Evolutionary conservation across 768 basidiomycete genomes (phyloP).

Genomic region (Lentinula detonsa): DNA sequence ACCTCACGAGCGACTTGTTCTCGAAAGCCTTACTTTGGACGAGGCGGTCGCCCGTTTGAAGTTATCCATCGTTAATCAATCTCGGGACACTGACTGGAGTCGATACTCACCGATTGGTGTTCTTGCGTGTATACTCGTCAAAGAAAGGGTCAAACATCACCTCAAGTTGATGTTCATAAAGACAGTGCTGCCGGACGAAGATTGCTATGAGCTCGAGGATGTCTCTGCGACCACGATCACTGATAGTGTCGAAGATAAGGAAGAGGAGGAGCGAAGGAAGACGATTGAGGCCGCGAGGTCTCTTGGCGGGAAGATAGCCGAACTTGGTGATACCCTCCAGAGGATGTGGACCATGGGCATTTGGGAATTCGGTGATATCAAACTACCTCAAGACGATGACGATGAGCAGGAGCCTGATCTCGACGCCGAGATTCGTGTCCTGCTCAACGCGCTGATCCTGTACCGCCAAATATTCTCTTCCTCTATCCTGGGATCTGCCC

Average conservation of each 20-base stretch:
- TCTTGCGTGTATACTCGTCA: conserved; percentile 45
- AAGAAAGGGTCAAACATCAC: conserved; percentile 45
- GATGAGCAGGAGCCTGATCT: conserved; percentile 18
- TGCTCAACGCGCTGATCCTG: conserved; percentile 56
- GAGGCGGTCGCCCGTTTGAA: conserved; percentile 41
- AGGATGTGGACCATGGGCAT: conserved; percentile 42
- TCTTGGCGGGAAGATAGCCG: conserved; percentile 52
- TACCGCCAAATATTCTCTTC: conserved; percentile 55
- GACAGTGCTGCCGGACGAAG: conserved; percentile 20
- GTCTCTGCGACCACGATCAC: not conserved
- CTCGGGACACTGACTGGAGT: conserved; percentile 11
- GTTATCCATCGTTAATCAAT: conserved; percentile 7
- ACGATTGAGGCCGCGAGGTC: conserved; percentile 57
- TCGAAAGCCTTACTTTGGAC: conserved; percentile 44
- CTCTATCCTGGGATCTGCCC: conserved; percentile 10
- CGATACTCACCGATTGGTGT: conserved; percentile 36
- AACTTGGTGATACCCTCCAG: conserved; percentile 52
- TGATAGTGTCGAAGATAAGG: conserved; percentile 18
- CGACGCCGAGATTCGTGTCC: conserved; percentile 42
- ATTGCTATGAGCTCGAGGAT: not conserved
- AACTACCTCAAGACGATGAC: conserved; percentile 14
- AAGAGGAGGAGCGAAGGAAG: conserved; percentile 34
- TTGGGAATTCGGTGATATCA: conserved; percentile 23
- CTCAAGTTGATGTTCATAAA: conserved; percentile 50
- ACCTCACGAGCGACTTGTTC: conserved; percentile 49